Conservation (phyloP, 2,329 filamentous ascomycete genomes). For the Claviceps monticola region DNA sequence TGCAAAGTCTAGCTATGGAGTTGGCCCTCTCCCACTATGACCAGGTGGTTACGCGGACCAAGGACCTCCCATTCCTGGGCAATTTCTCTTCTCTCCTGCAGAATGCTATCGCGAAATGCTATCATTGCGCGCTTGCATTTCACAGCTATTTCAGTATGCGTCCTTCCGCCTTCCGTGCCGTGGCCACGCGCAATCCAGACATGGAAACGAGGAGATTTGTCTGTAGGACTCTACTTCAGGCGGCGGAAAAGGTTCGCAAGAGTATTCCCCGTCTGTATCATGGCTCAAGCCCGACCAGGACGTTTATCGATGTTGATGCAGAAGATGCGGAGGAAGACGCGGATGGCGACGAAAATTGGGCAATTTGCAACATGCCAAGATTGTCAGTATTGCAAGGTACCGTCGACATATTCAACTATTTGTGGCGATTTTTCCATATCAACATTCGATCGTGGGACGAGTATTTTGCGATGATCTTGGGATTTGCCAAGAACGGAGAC, state of each 20-base stretch:
- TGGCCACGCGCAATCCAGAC: constrained; percentile 50
- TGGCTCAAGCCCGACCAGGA: constrained; percentile 3
- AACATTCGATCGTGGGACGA: constrained; percentile 59
- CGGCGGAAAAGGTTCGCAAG: constrained; percentile 38
- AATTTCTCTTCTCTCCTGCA: constrained; percentile 35
- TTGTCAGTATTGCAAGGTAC: constrained; percentile 17
- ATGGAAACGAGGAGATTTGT: constrained; percentile 37
- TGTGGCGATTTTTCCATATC: constrained; percentile 51
- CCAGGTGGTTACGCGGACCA: constrained; percentile 58
- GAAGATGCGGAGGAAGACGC: constrained; percentile 12
- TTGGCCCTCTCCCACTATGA: constrained; percentile 54
- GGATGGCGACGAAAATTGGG: constrained; percentile 18
- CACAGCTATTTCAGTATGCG: constrained; percentile 47
- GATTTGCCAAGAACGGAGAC: constrained; percentile 49
- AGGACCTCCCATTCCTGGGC: constrained; percentile 51
- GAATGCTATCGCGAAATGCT: constrained; percentile 33
- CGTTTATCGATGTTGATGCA: constrained; percentile 5
- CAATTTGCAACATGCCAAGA: neutral
- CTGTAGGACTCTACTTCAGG: constrained; percentile 35
- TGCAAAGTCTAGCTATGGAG: constrained; percentile 37
- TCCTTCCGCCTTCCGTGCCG: constrained; percentile 43
- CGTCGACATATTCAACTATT: constrained; percentile 34
- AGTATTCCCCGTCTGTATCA: constrained; percentile 34
- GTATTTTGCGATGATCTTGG: constrained; percentile 56
- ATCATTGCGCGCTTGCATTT: constrained; percentile 41